Evolutionary conservation across 768 basidiomycete species (phyloP).

Genomic region (Cystofilobasidium bisporidii): DNA sequence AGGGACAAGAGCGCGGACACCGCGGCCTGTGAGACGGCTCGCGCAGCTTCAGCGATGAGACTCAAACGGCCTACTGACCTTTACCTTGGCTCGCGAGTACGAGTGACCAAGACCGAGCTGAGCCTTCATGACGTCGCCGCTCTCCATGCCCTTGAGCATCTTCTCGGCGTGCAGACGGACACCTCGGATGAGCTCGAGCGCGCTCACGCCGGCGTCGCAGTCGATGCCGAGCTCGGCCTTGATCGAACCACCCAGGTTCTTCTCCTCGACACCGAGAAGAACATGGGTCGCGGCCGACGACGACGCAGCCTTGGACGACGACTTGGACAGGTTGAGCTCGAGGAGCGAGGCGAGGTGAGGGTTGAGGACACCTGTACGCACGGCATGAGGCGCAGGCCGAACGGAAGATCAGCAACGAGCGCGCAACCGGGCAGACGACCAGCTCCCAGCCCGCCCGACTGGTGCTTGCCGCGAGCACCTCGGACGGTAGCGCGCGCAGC

Average conservation of each 20-base stretch:
- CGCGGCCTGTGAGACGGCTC: too few species aligned
- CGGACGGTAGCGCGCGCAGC: too few species aligned
- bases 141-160: constrained; percentile 80
- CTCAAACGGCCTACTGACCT: constrained; percentile 12
- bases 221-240: constrained; percentile 86
- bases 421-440: too few species aligned
- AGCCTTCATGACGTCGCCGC: constrained; percentile 91
- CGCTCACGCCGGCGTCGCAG: constrained; percentile 54
- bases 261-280: constrained; percentile 61
- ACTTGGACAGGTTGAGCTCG: constrained; percentile 82
- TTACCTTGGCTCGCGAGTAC: constrained; percentile 56
- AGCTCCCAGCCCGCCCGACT: too few species aligned
- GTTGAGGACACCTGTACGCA: constrained; percentile 61
- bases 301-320: constrained; percentile 69
- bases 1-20: not conserved
- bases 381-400: too few species aligned
- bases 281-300: constrained; percentile 45
- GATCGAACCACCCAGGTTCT: constrained; percentile 70
- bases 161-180: constrained; percentile 82
- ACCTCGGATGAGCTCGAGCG: constrained; percentile 82
- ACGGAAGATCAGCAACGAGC: not conserved
- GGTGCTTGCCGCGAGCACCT: too few species aligned
- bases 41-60: not conserved
- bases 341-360: constrained; percentile 72
- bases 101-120: constrained; percentile 95